A percentile compares a stretch with the other conserved stretches of the same genome.
These are phyloP conservation scores for Debaryomyces subglobosus DNA, from an alignment of 1,139 yeast species.

Conservation along the genomic window DNA sequence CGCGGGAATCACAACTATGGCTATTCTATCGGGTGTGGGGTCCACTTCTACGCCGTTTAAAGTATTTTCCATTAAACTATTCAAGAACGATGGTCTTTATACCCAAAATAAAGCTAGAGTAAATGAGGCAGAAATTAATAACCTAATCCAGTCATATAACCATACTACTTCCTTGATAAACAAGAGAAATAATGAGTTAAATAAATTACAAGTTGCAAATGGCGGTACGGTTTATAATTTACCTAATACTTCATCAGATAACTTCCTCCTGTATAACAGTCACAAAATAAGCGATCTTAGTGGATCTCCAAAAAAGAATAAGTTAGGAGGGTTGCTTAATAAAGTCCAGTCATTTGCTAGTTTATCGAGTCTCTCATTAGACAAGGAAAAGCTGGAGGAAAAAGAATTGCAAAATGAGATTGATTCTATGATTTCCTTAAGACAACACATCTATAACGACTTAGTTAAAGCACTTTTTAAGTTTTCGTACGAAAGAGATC, in stretches of 20 bases:
- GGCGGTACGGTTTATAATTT: constrained; percentile 35
- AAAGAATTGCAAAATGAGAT: constrained; percentile 42
- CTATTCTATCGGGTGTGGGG: constrained; percentile 73
- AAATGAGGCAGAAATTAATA: constrained; percentile 29
- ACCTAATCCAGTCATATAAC: constrained; percentile 39
- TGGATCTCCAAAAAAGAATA: constrained; percentile 12
- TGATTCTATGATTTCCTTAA: constrained; percentile 31
- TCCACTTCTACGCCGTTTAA: constrained; percentile 66
- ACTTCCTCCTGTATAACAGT: constrained; percentile 10
- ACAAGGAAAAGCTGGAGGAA: constrained; percentile 27
- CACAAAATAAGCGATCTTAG: constrained; percentile 6
- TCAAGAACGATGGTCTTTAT: not conserved
- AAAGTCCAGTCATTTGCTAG: constrained; percentile 49
- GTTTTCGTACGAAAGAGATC: constrained; percentile 19
- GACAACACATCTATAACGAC: constrained; percentile 34
- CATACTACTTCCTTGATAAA: constrained; percentile 39
- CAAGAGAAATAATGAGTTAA: constrained; percentile 38
- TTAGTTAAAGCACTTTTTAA: constrained; percentile 23
- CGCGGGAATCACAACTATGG: constrained; percentile 73
- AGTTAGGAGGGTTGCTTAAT: constrained; percentile 33
- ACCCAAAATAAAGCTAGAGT: constrained; percentile 11
- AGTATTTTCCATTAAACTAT: constrained; percentile 16
- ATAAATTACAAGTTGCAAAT: constrained; percentile 20
- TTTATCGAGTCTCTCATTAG: constrained; percentile 22
- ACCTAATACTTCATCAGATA: constrained; percentile 18